phyloP scores from a whole-genome alignment of 176 grass and related monocot genomes.

The Olyra latifolia region DNA sequence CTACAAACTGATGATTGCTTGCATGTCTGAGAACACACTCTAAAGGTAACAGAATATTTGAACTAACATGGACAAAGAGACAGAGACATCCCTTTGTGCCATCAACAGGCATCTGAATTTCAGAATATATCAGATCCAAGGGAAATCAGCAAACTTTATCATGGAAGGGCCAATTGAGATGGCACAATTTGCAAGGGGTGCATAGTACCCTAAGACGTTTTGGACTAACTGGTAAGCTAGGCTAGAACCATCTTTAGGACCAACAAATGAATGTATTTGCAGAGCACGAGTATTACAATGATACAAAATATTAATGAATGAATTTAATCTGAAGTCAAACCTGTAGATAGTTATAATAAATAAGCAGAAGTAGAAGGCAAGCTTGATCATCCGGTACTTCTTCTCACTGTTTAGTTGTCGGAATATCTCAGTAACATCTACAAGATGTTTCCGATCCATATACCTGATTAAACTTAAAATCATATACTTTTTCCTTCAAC shows the following conservation, averaged over 20 bases:
- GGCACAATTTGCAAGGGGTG: not conserved
- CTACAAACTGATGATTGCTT: not conserved
- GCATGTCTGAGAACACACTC: not conserved
- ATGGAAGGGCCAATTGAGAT: not conserved
- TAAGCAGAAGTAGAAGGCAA: constrained; percentile 78
- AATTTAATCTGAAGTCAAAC: constrained; percentile 40
- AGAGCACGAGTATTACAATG: constrained; percentile 12
- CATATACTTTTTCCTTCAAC: not conserved
- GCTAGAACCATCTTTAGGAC: constrained; percentile 12
- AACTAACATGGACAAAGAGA: not conserved
- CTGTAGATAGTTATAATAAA: constrained; percentile 98
- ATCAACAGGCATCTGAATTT: not conserved
- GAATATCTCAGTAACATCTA: constrained; percentile 98
- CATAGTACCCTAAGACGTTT: not conserved
- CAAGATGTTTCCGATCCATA: constrained; percentile 68
- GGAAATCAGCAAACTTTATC: not conserved
- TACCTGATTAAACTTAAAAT: constrained; percentile 49
- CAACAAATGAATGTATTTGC: constrained; percentile 8
- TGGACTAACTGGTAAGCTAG: not conserved
- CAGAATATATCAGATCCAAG: not conserved
- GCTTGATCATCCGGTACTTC: constrained; percentile 91
- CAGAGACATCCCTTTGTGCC: not conserved
- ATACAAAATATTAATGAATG: constrained; percentile 12
- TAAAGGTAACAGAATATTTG: not conserved
- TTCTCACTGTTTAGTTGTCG: constrained; percentile 69